phyloP scores from a whole-genome alignment of 2,329 filamentous ascomycete species.

The Paradendryphiella salina region DNA sequence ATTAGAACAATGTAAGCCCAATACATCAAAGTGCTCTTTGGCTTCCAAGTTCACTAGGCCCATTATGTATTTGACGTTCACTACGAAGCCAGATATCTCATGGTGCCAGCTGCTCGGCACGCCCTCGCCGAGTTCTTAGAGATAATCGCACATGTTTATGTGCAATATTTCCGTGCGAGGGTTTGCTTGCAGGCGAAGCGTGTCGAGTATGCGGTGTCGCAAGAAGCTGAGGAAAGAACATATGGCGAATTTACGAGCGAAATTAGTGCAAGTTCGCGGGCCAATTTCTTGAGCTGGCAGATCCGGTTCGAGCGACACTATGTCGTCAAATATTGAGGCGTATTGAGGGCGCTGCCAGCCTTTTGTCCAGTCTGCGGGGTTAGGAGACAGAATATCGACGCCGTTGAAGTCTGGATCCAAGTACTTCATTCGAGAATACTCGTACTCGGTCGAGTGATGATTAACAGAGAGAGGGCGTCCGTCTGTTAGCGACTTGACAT shows the following conservation, averaged over 20 bases:
- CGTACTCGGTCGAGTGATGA: not conserved
- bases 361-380: not conserved
- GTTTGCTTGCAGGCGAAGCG: conserved; percentile 1
- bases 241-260: conserved; percentile 3
- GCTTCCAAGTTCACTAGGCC: not conserved
- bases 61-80: conserved; percentile 7
- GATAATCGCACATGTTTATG: conserved; percentile 3
- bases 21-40: not conserved
- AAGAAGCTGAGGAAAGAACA: conserved; percentile 1
- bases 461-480: not conserved
- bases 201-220: conserved; percentile 2
- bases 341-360: not conserved
- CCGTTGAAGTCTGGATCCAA: conserved; percentile 2
- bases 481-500: not conserved
- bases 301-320: not conserved
- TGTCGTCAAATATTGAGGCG: conserved; percentile 1
- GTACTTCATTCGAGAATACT: conserved; percentile 3
- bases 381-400: not conserved
- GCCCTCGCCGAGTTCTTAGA: not conserved
- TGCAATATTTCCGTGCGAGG: not conserved
- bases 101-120: not conserved
- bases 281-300: not conserved
- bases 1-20: not conserved
- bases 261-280: not conserved
- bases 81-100: not conserved